These are phyloP conservation scores for Dothistroma septosporum DNA, from an alignment of 2,329 filamentous ascomycete species.

Conservation along the genomic window DNA sequence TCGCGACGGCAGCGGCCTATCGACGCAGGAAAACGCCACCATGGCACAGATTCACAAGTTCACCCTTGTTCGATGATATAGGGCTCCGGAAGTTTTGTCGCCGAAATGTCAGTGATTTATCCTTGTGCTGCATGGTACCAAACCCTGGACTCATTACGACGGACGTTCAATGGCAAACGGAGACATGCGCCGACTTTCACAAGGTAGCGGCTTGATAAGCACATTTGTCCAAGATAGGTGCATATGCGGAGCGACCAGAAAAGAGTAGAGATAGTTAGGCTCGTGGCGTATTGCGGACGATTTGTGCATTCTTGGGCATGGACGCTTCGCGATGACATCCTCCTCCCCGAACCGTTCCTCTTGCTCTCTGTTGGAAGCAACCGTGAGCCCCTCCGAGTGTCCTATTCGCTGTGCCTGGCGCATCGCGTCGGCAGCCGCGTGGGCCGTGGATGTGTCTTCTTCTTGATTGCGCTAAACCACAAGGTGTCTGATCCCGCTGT, in stretches of 20 bases:
- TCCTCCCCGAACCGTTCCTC: no score
- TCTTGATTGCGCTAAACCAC: background rate
- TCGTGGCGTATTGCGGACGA: no score
- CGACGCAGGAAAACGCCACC: background rate
- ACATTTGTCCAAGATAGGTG: no score
- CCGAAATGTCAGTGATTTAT: background rate
- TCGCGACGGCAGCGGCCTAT: background rate
- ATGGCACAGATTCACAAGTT: background rate
- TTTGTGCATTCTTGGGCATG: no score
- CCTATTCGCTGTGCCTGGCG: slow-evolving; percentile 8
- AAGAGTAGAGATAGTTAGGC: no score
- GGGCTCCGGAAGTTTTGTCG: background rate
- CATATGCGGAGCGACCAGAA: no score
- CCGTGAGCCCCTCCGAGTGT: no score
- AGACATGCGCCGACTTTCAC: no score
- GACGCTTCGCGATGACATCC: no score
- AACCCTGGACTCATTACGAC: background rate
- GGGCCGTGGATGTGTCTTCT: slow-evolving; percentile 18
- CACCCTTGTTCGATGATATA: background rate
- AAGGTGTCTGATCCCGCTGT: background rate
- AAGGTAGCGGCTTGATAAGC: no score
- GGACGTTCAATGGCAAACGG: no score
- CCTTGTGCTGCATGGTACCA: background rate
- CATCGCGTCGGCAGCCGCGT: slow-evolving; percentile 14
- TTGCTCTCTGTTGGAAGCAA: no score